A percentile compares a stretch with the other conserved stretches of the same genome.
Evolutionary conservation across 768 basidiomycete genomes (phyloP).

Genomic region (Russula brevipes): DNA sequence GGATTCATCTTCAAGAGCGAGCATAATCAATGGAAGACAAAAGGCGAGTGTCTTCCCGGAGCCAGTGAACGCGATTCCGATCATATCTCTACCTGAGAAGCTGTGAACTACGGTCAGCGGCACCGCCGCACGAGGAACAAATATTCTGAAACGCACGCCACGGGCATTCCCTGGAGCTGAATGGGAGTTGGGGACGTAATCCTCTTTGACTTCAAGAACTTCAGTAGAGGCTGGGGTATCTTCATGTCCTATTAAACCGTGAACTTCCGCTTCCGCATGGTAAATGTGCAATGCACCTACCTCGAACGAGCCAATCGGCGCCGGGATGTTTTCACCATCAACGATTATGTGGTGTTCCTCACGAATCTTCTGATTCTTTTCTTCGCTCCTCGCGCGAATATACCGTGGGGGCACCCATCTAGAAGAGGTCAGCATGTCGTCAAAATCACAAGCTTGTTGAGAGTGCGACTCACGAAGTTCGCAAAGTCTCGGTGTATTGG

Average conservation of each 20-base stretch:
- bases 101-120: conserved; percentile 37
- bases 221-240: conserved; percentile 81
- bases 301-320: conserved; percentile 84
- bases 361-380: conserved; percentile 67
- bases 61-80: conserved; percentile 98
- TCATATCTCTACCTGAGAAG: conserved; percentile 94
- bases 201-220: conserved; percentile 77
- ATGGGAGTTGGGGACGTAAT: conserved; percentile 91
- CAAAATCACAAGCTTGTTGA: background rate
- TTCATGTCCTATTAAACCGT: conserved; percentile 80
- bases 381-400: conserved; percentile 63
- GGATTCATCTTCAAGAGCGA: conserved; percentile 87
- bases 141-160: conserved; percentile 59
- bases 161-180: conserved; percentile 94
- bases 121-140: background rate
- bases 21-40: conserved; percentile 96
- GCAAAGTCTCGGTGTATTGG: conserved; percentile 79
- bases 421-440: background rate
- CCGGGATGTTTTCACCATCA: conserved; percentile 91
- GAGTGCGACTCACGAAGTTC: conserved; percentile 60
- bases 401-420: conserved; percentile 90
- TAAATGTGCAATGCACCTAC: conserved; percentile 37
- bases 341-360: conserved; percentile 92
- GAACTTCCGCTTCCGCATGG: conserved; percentile 12
- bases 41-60: conserved; percentile 99